Evolutionary conservation across 192 early-diverging fungal species (phyloP).

Genomic region (Umbelopsis isabellina): DNA sequence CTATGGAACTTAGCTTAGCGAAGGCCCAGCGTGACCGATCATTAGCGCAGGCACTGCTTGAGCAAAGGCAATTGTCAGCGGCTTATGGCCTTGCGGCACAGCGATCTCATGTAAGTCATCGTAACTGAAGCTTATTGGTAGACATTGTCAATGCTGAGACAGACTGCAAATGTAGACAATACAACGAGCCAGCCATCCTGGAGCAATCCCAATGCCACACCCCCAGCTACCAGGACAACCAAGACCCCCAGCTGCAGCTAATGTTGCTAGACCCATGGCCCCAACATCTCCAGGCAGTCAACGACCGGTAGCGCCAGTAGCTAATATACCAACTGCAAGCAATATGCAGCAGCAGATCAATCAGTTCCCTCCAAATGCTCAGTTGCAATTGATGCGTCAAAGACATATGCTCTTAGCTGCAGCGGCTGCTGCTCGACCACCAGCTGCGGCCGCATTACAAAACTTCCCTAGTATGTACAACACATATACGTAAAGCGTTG

Average conservation of each 20-base stretch:
- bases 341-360: conserved; percentile 17
- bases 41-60: conserved; percentile 48
- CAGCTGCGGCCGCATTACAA: conserved; percentile 25
- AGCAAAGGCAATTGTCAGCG: conserved; percentile 52
- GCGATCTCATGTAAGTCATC: conserved; percentile 33
- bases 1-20: conserved; percentile 56
- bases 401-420: conserved; percentile 40
- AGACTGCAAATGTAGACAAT: conserved; percentile 2
- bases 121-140: background rate
- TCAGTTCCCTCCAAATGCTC: conserved; percentile 35
- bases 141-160: background rate
- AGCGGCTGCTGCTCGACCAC: conserved; percentile 36
- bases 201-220: conserved; percentile 25
- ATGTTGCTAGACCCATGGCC: conserved; percentile 23
- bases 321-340: conserved; percentile 17
- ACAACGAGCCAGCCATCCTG: conserved; percentile 29
- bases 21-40: conserved; percentile 57
- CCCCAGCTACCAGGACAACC: conserved; percentile 27
- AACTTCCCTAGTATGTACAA: background rate
- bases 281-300: conserved; percentile 6
- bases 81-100: conserved; percentile 47
- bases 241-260: conserved; percentile 28
- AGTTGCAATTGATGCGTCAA: conserved; percentile 36
- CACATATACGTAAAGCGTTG: no score
- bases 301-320: conserved; percentile 25